Base-by-base conservation (phyloP, 139 green algal species). In the Axilococcus clingmanii region DNA sequence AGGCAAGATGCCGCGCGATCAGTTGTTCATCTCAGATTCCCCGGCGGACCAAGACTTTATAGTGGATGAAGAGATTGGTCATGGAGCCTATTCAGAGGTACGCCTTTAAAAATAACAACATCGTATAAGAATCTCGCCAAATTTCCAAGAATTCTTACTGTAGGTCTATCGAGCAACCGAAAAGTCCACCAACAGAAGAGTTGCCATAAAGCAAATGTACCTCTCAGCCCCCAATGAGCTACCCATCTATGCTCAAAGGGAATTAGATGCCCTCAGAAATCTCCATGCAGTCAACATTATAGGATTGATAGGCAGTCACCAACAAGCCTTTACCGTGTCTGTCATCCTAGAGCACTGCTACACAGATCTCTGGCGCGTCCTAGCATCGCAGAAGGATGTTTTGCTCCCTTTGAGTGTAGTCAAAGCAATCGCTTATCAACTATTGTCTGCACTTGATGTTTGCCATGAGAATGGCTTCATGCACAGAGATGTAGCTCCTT, bases 401-500 rank as follows among this genome's bases (percentile, higher is more conserved):
- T 19, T 19, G 23, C 49, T 57, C 25, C 35, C 54, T 1, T 12
- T 48, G 0, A 27, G 29, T 0, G 29, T 67, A 5, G 32, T 31
- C 4, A 67, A 58, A 29, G 19, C 52, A 9, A 28, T 57, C 5
- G n/a, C n/a, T n/a, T n/a, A n/a, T n/a, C n/a, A 59, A 40, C 43
- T 71, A 40, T 35, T 71, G 24, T 17, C 20, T 15, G 63, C 48
- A 16, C 19, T 71, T 22, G 55, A 40, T 22, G 48, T 46, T 22
- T 44, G 40, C 25, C 65, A 73, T 20, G 33, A 22, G 11, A 20
- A 31, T 7, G 52, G 65, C 20, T 47, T 77, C 9, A 50, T 64
- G 32, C 86, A 95, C 62, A 66, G 84, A 4, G 89, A 97, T 61
- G 77, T 97, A 43, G 91, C 94, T 52, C 79, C 80, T 7, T 82